Evolutionary conservation across 192 early-diverging fungal genomes (phyloP), one percentile per base, ranked within the genome.

Genomic region (Podila epigama): DNA sequence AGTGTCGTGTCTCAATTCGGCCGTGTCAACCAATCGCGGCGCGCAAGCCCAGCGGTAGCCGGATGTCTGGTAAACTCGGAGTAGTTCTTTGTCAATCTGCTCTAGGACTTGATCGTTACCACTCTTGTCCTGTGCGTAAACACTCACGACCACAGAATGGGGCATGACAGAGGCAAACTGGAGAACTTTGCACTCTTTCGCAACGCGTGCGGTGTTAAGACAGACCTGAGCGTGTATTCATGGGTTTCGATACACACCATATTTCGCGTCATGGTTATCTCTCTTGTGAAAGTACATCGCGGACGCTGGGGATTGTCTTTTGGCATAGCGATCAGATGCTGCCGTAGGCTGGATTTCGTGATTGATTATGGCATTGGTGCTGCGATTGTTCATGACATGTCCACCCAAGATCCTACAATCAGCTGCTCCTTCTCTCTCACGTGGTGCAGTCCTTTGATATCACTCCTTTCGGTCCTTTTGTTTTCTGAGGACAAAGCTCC

Each of bases 21-120:
- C 60, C 12, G 42, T 29, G 18, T 52, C 60, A 41, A 63, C 50
- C 60, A 63, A 10, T 20, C 48, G 60, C 44, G 25, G 25, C 16
- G 34, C 32, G 15, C 20, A 41, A n/a, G n/a, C 9, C 27, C 48
- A 41, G 48, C 9, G 44, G 60, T 39, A n/a, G 25, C 50, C 48
- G 34, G 33, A 34, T 37, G 60, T 31, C 50, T 51, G 31, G 60
- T 63, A 32, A n/a, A 63, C 50, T 63, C 60, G 60, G 20, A 37
- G 50, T 33, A 63, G 37, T 35, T 51, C 12, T 42, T 62, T 62
- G 37, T 51, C 41, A 20, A 60, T 32, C 40, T 44, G 40, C 6
- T 60, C 59, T 33, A 63, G 34, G 16, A 29, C 20, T 41, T 28
- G 28, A 8, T 29, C 51, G 52, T 63, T 34, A 27, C 33, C 52